Evolutionary conservation across 108 stramenopile species (phyloP), one percentile per base, ranked within the genome.

Genomic region (Nitzschia sp.): DNA sequence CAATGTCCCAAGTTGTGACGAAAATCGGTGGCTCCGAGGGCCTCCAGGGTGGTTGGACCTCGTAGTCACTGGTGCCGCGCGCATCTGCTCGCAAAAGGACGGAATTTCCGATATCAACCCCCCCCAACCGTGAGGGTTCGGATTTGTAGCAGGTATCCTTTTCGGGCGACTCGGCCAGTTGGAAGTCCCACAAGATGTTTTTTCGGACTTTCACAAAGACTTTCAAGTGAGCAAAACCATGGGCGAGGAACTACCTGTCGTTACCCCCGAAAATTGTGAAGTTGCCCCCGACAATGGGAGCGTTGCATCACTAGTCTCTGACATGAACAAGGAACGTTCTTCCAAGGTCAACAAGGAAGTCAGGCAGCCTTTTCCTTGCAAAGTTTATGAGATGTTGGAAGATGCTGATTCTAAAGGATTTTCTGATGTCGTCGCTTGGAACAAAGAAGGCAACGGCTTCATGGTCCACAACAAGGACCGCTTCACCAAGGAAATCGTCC

Each of bases 331-430:
- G 57, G 42, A 65, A 37, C 8, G 37, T 21, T 40, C 15, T 51
- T 24, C 29, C 51, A 52, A 9, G 11, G 51, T 29, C 14, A n/a
- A 41, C 14, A 65, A 59, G 41, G 73, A 76, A 46, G 34, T 54
- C 51, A 25, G 75, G 7, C 75, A 52, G 51, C 69, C 60, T 1
- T 76, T 76, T 53, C 75, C 75, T 29, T 61, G 59, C 63, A 70
- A 69, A 42, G 69, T 76, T 3, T 76, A 76, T 53, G 75, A 70
- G 21, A 76, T 79, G 71, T 54, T 79, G 20, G 68, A 79, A 62
- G 65, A 71, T 67, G 76, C 76, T 10, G 78, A 79, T 25, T 7
- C 42, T 34, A 61, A 74, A 14, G 57, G 66, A 2, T 73, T 69
- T 51, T 41, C 57, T 11, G 66, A 75, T n/a, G 56, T 79, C 20